Base-by-base conservation (phyloP, 495 filamentous ascomycete genomes). In the Penicillium crystallinum region DNA sequence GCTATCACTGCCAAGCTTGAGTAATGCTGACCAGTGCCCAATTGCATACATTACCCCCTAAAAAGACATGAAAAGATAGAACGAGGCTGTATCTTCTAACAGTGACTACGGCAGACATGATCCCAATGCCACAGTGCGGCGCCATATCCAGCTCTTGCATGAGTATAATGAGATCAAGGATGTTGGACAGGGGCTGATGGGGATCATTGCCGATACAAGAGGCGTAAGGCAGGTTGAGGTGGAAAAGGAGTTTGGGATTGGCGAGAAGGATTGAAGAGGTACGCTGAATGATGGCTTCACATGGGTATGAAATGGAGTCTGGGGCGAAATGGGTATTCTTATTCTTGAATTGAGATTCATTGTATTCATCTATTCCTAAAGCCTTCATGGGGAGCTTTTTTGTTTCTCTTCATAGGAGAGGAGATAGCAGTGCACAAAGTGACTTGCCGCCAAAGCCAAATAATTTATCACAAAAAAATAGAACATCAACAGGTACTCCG, bases 121-220 rank as follows among this genome's bases (percentile, higher is more conserved):
- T 41, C 62, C 67, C 6, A 54, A 74, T 50, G 59, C 62, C n/a
- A 73, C 77, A 8, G 80, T 89, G 22, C 76, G 83, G 43, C 71
- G 64, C 6, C 86, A 90, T 65, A 89, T 90, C 56, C 72, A 70
- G 50, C 73, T 84, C 1, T 69, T 92, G 6, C 85, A 89, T 59
- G 72, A 82, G 46, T 91, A 91, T 73, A 92, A 92, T 65, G 88
- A 89, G 54, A 83, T 90, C 59, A 81, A 83, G 43, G 88, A 91
- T 63, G 69, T 87, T 2, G 88, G 80, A 0, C 83, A 85, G 62
- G 86, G 86, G 0, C 61, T 92, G 15, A 82, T 90, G 68, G 85
- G 86, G 0, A 58, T 91, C 42, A 78, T 92, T 61, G 88, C 88
- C 3, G 88, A 92, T 34, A 76, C 78, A 39, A 66, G 81, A 17